A percentile compares a stretch with the other conserved stretches of the same genome.
These are phyloP conservation scores for Plenodomus tracheiphilus DNA, from an alignment of 2,329 filamentous ascomycete species.

Conservation along the genomic window DNA sequence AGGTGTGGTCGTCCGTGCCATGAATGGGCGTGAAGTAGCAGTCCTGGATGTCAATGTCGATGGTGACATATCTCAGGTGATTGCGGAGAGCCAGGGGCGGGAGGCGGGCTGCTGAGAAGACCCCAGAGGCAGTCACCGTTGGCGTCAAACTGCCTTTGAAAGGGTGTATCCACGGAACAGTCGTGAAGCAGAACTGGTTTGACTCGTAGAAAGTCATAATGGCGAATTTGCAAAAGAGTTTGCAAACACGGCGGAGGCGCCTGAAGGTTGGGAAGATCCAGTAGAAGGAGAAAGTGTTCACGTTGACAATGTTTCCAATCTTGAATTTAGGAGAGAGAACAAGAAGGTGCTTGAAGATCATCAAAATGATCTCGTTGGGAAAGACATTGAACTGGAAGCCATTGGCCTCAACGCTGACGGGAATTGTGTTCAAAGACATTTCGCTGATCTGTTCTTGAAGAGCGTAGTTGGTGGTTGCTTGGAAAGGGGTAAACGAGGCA, in stretches of 20 bases:
- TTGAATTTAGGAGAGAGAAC: too few relatives aligned
- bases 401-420: conserved; percentile 1
- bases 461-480: not conserved
- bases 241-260: not conserved
- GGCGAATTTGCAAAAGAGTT: not conserved
- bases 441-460: not conserved
- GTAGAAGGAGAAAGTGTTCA: conserved; percentile 1
- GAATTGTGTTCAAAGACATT: conserved; percentile 8
- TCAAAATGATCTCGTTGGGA: conserved; percentile 16
- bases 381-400: conserved; percentile 10
- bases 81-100: not conserved
- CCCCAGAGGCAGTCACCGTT: not conserved
- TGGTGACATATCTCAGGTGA: not conserved
- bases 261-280: not conserved
- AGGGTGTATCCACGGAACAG: too few relatives aligned
- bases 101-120: not conserved
- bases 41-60: conserved; percentile 13
- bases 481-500: not conserved
- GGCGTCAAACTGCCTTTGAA: too few relatives aligned
- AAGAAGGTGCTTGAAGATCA: conserved; percentile 15
- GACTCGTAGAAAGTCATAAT: not conserved
- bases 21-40: not conserved
- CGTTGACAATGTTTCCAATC: too few relatives aligned
- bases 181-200: conserved; percentile 7
- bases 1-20: not conserved